Percentiles rank a stretch among this genome's conserved stretches.
phyloP scores from a whole-genome alignment of 225 moss, liverwort and hornwort species.

The Asterella californica region DNA sequence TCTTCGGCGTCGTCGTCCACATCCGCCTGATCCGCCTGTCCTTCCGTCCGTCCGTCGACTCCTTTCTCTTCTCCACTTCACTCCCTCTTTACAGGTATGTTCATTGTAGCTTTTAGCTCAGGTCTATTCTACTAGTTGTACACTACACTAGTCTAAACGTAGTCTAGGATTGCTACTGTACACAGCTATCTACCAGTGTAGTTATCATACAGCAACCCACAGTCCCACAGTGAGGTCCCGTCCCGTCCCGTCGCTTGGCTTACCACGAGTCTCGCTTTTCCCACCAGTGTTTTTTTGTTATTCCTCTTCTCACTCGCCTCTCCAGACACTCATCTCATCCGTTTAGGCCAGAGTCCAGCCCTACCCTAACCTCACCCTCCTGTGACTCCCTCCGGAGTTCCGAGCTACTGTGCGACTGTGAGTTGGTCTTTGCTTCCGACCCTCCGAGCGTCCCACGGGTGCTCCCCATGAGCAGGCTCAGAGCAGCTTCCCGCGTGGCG shows the following conservation, averaged over 20 bases:
- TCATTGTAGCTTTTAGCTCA: constrained; percentile 8
- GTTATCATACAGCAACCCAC: neutral
- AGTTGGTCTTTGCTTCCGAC: neutral
- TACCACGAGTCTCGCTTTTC: neutral
- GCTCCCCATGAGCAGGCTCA: neutral
- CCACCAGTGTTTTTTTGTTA: neutral
- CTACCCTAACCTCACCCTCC: neutral
- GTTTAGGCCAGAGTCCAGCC: neutral
- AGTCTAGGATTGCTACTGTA: neutral
- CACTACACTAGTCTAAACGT: neutral
- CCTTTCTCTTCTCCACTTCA: neutral
- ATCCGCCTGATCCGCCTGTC: neutral
- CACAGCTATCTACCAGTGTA: neutral
- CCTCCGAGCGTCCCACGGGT: neutral
- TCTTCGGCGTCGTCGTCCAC: neutral
- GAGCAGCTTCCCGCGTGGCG: too few species aligned
- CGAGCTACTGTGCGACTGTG: too few species aligned
- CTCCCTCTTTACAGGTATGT: neutral
- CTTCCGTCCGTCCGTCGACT: constrained; percentile 6
- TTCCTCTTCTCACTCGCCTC: too few species aligned
- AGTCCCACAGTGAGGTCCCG: too few species aligned
- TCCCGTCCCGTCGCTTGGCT: neutral
- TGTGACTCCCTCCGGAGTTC: too few species aligned
- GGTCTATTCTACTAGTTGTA: neutral
- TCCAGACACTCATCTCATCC: neutral